phyloP scores from a whole-genome alignment of 2,329 filamentous ascomycete genomes.

The Plenodomus lindquistii region DNA sequence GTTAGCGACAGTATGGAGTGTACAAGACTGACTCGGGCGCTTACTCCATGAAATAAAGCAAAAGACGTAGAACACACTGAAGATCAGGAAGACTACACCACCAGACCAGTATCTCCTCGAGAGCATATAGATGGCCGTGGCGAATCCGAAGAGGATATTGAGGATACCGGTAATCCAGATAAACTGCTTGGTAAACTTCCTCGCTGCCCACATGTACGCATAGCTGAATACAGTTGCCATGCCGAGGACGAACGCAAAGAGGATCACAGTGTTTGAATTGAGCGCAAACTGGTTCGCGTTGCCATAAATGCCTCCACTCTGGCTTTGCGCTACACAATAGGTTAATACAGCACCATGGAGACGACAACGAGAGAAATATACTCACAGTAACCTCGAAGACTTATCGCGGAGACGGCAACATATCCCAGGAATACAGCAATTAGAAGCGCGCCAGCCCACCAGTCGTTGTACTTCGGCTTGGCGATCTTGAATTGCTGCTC shows the following conservation, averaged over 20 bases:
- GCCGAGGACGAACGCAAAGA: conserved; percentile 78
- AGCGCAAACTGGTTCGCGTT: conserved; percentile 68
- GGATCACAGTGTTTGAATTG: conserved; percentile 80
- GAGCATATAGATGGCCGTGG: conserved; percentile 84
- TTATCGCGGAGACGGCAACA: conserved; percentile 73
- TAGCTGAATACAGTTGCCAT: conserved; percentile 76
- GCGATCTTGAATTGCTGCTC: conserved; percentile 82
- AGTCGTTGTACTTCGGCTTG: conserved; percentile 84
- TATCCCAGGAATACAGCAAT: conserved; percentile 73
- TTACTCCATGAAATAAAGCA: conserved; percentile 78
- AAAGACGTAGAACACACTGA: conserved; percentile 76
- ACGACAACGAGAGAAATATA: not conserved
- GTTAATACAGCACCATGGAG: not conserved
- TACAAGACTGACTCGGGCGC: not conserved
- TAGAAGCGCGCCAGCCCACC: conserved; percentile 84
- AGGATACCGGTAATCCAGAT: conserved; percentile 75
- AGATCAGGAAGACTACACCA: conserved; percentile 84
- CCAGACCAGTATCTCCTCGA: conserved; percentile 76
- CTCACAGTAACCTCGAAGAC: conserved; percentile 70
- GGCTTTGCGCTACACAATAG: conserved; percentile 53
- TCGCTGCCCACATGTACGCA: conserved; percentile 74
- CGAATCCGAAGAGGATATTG: conserved; percentile 79
- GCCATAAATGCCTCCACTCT: conserved; percentile 75
- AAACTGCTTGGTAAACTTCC: conserved; percentile 82
- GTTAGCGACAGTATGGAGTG: not conserved